phyloP scores from a whole-genome alignment of 148 eudicot species.

The Rhododendron henanense region DNA sequence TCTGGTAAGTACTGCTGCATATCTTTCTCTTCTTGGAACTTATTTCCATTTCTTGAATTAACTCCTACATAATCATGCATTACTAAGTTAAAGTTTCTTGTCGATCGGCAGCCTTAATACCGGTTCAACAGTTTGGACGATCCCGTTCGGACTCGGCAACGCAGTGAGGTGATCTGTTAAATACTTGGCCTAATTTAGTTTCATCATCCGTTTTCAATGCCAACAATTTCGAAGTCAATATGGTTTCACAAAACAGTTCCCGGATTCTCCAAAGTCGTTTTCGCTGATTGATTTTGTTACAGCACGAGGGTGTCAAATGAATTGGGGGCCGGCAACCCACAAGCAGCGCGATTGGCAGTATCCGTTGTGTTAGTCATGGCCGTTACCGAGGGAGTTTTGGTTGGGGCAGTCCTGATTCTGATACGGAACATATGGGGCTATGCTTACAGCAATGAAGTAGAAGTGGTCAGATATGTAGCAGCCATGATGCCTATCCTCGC shows the following conservation, averaged over 20 bases:
- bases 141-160: constrained; percentile 75
- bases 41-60: neutral
- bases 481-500: constrained; percentile 68
- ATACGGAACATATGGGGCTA: constrained; percentile 66
- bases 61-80: neutral
- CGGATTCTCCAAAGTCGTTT: neutral
- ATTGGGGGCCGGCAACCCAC: constrained; percentile 62
- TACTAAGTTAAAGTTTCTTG: neutral
- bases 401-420: constrained; percentile 39
- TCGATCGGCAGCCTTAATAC: constrained; percentile 57
- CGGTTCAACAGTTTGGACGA: constrained; percentile 63
- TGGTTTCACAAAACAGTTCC: neutral
- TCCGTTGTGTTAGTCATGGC: constrained; percentile 45
- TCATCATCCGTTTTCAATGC: neutral
- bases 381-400: constrained; percentile 41
- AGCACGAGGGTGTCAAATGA: constrained; percentile 79
- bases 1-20: constrained; percentile 33
- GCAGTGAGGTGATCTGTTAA: constrained; percentile 53
- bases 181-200: neutral
- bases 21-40: neutral
- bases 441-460: constrained; percentile 58
- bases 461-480: constrained; percentile 64
- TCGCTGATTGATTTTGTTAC: neutral
- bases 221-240: neutral
- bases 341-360: constrained; percentile 51